Conservation (phyloP, 78 protist species). For the Isochrysis galbana region DNA sequence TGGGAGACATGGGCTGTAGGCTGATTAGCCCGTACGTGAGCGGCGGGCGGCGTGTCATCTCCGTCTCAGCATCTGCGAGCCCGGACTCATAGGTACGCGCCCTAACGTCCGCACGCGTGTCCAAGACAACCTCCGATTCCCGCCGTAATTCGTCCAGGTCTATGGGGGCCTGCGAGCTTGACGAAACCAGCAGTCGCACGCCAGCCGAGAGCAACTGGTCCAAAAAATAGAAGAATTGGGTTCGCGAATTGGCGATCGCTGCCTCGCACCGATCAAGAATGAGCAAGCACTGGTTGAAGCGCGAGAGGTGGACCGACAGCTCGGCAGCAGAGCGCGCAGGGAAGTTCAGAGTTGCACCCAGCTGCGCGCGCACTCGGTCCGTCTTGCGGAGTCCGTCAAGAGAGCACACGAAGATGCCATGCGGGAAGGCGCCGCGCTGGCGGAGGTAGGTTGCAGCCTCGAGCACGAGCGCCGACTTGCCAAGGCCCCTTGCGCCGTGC, state of each 20-base stretch:
- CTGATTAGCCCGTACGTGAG: background rate
- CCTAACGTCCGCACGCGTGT: too few species aligned
- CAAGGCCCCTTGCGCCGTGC: background rate
- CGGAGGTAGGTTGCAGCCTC: conserved; percentile 16
- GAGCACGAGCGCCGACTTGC: background rate
- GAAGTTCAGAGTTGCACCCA: background rate
- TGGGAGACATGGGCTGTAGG: background rate
- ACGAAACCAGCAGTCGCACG: background rate
- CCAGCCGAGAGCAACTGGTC: background rate
- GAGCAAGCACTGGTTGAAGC: background rate
- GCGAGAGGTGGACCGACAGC: background rate
- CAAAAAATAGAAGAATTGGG: background rate
- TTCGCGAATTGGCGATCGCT: background rate
- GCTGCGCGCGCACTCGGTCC: background rate
- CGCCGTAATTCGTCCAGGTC: too few species aligned
- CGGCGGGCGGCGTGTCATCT: background rate
- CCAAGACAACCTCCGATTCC: too few species aligned
- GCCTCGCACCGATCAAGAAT: conserved; percentile 26
- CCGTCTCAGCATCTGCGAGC: background rate
- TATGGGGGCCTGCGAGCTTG: background rate
- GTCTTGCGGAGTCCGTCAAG: background rate
- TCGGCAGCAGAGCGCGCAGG: background rate
- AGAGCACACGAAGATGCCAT: background rate
- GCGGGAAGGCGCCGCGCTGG: background rate
- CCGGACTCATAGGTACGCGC: too few species aligned